Percentiles rank a stretch among this genome's conserved stretches.
Evolutionary conservation across 2,329 filamentous ascomycete species (phyloP).

Genomic region (Neoscytalidium dimidiatum): DNA sequence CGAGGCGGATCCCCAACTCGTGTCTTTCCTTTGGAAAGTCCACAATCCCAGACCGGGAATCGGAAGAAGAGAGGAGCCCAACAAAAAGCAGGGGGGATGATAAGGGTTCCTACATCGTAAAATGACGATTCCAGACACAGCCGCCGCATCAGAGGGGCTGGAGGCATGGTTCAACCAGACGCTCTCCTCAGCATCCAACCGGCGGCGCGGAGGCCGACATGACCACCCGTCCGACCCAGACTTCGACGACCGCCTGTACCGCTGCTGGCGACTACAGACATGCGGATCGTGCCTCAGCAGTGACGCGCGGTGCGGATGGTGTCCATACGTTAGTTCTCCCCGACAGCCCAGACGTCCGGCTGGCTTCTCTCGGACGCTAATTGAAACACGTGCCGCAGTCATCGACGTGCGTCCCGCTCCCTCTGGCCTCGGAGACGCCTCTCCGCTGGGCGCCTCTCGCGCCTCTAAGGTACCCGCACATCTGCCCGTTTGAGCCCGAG

Average conservation of each 20-base stretch:
- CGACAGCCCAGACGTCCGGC: no score
- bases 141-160: neutral
- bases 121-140: neutral
- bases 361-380: no score
- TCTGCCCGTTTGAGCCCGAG: conserved; percentile 41
- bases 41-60: no score
- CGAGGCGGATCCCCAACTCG: no score
- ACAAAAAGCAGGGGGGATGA: neutral
- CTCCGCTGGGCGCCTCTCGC: conserved; percentile 42
- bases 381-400: conserved; percentile 30
- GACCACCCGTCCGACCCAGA: neutral
- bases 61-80: no score
- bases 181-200: neutral
- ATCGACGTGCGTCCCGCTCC: conserved; percentile 45
- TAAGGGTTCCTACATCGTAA: neutral
- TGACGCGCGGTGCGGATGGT: conserved; percentile 43
- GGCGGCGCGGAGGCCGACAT: neutral
- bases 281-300: conserved; percentile 32
- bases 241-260: conserved; percentile 22
- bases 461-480: conserved; percentile 35
- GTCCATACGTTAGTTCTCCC: conserved; percentile 40
- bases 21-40: no score
- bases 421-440: conserved; percentile 27
- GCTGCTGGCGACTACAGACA: conserved; percentile 35
- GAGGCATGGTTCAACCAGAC: neutral